Evolutionary conservation across 176 grass and related monocot genomes (phyloP), one percentile per base, ranked within the genome.

Genomic region (Miscanthus lutarioriparius): DNA sequence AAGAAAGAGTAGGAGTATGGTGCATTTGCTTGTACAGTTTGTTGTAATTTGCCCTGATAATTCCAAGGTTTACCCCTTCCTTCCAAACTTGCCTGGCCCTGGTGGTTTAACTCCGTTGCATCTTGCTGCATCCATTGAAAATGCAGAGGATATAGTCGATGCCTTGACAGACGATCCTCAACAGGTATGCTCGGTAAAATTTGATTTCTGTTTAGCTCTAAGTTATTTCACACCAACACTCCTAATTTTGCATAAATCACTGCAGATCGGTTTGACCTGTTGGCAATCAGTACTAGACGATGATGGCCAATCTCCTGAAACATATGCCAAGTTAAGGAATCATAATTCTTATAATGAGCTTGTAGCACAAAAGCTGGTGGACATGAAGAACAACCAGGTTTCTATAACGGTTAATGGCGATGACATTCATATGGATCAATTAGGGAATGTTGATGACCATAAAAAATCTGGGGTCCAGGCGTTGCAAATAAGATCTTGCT

Each of bases 81-180:
- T 70, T 64, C 97, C 97, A 69, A 91, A 87, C 51, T 48, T 94
- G 59, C 59, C 91, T 70, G 97, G 91, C 36, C 97, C 97, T 71
- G 89, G 90, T 71, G 93, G 97, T 54, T 80, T 93, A 73, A 99
- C 93, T 71, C 88, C 97, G 14, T 87, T 96, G 39, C 97, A 99
- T 83, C 78, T 96, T 77, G 93, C 93, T 82, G 97, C 97, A 69
- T 94, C 89, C 66, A 81, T 75, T 23, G 85, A 92, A 22, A 82
- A 90, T 19, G 88, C 88, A 0, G 91, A 92, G 44, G 93, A 94
- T 58, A 91, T 96, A 56, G 83, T 99, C 61, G 93, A 99, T 83
- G 97, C 91, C 37, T 91, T 99, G 65, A 99, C 97, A 79, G 86
- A 94, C 53, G 97, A 99, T 64, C 93, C 97, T 86, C 91, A 96